phyloP scores from a whole-genome alignment of 345 rosid genomes.

The Eutrema heterophyllum region DNA sequence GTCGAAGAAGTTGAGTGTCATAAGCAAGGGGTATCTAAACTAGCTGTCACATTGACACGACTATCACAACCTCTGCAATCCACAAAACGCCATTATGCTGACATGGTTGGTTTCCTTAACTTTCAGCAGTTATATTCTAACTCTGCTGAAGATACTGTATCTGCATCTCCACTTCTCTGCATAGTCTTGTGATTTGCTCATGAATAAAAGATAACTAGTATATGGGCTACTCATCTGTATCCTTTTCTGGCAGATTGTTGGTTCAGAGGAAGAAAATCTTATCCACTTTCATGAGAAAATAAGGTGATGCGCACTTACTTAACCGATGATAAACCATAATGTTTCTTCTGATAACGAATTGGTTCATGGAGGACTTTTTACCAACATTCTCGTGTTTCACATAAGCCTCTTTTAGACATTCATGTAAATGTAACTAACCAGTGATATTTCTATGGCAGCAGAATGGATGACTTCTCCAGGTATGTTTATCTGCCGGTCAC shows the following conservation, averaged over 20 bases:
- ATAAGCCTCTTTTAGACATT: conserved; percentile 18
- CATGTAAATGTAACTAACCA: conserved; percentile 13
- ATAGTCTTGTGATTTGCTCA: background rate
- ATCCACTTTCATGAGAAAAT: conserved; percentile 88
- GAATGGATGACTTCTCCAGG: conserved; percentile 96
- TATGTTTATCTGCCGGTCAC: conserved; percentile 26
- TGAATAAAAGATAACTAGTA: background rate
- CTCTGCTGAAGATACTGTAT: background rate
- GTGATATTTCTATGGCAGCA: conserved; percentile 43
- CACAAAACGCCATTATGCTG: conserved; percentile 82
- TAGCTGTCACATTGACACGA: conserved; percentile 68
- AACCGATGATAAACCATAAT: conserved; percentile 3
- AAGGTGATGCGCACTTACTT: conserved; percentile 46
- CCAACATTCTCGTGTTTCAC: conserved; percentile 20
- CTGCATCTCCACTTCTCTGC: background rate
- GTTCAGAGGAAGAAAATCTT: conserved; percentile 79
- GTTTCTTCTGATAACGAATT: background rate
- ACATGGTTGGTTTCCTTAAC: conserved; percentile 51
- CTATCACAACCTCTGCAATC: conserved; percentile 53
- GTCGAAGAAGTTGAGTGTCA: conserved; percentile 57
- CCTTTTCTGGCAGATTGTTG: conserved; percentile 66
- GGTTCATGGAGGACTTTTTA: background rate
- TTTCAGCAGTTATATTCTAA: background rate
- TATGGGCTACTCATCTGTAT: conserved; percentile 18
- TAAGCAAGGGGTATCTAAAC: conserved; percentile 54